Evolutionary conservation across 768 basidiomycete species (phyloP), one percentile per base, ranked within the genome.

Genomic region (Exidia glandulosa): DNA sequence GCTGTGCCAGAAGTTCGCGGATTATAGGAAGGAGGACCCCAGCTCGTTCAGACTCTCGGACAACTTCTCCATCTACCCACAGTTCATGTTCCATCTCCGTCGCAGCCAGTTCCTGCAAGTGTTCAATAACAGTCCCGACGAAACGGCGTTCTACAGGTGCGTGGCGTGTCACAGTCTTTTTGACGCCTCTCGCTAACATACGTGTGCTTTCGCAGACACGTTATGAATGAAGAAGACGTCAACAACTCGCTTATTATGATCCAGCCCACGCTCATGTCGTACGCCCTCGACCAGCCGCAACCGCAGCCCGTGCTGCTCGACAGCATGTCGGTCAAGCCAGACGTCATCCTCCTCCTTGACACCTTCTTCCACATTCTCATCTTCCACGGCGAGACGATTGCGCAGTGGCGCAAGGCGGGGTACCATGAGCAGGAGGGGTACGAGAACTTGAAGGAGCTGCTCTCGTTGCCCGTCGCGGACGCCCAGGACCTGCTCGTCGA

Each of bases 321-420:
- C 76, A 94, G 91, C 57, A 86, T 99, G 50, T 98, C 95, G 56
- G 97, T 98, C 75, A 94, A 95, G 72, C 89, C 90, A 48, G 96
- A 98, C 67, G 92, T 94, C 63, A 86, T 99, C 68, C 85, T 99
- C 32, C 82, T 99, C 10, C 86, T 99, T 58, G 96, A 99, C 69
- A 98, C 95, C 2, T 99, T 95, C 82, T 98, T 99, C 92, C 95
- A 99, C 71, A 96, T 98, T 65, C 87, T 98, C 67, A 98, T 99
- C 72, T 98, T 96, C 87, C 96, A 99, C 70, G 96, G 96, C 25
- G 92, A 95, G 72, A 90, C 92, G 25, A 81, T 99, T 55, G 94
- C 96, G 0, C 88, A 94, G 71, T 99, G 96, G 96, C 83, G 95
- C 57, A 98, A 98, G 73, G 90, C 91, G 12, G 94, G 94, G 0